Evolutionary conservation across 371 early-diverging fungal genomes (phyloP).

Genomic region (Coelomomyces lativittatus): DNA sequence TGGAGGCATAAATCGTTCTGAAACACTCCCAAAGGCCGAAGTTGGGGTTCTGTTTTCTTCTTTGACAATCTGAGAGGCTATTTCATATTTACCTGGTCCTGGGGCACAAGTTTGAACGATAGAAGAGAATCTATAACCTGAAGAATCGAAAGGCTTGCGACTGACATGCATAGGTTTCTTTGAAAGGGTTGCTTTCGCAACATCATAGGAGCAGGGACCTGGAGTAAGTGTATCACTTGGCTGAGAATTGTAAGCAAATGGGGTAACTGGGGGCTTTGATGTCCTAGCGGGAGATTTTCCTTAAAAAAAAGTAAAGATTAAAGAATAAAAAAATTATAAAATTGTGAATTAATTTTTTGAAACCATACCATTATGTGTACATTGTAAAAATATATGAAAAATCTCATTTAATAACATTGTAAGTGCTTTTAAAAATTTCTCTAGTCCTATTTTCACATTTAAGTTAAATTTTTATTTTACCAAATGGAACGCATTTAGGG

Average conservation of each 20-base stretch:
- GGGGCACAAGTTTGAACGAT: no score
- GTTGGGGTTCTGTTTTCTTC: no score
- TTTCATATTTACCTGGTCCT: no score
- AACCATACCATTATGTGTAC: neutral
- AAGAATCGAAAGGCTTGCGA: slow-evolving; percentile 1
- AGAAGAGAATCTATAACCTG: no score
- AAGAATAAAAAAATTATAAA: no score
- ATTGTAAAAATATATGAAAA: neutral
- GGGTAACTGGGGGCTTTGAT: neutral
- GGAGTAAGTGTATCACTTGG: neutral
- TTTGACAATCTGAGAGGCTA: no score
- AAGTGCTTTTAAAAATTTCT: neutral
- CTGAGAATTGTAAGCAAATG: neutral
- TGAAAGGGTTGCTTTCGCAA: neutral
- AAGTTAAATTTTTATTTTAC: neutral
- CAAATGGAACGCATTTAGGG: neutral
- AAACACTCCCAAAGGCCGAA: no score
- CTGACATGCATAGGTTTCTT: neutral
- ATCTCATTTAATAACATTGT: neutral
- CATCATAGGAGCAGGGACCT: slow-evolving; percentile 1
- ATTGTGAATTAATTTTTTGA: no score
- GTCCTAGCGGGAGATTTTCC: no score
- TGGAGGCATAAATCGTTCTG: no score
- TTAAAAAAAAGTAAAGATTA: no score
- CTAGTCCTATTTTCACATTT: neutral